Base-by-base conservation (phyloP, 2,329 filamentous ascomycete species). In the Cladorrhinum sp. region DNA sequence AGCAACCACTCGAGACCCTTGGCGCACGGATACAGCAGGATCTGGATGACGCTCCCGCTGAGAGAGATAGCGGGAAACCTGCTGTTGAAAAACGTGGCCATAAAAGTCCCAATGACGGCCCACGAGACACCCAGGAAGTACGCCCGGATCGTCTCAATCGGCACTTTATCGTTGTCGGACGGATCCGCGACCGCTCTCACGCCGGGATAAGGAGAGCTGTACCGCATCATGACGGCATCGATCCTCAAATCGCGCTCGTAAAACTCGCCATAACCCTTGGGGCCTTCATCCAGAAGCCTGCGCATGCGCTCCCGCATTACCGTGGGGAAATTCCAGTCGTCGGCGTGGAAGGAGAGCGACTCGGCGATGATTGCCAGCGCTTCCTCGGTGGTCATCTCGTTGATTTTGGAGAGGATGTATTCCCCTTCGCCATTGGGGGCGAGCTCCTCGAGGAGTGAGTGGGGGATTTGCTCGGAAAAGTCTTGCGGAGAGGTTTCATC, bases 11-110 rank as follows among this genome's bases (percentile, higher is more conserved):
- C 78, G 32, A 81, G 71, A 7, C 75, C 69, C 48, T 77, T 77
- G 4, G 76, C 81, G 20, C 78, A 74, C 0, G 81, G 81, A 18
- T 73, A 81, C 0, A 81, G 72, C 2, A 81, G 69, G 48, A 81
- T 77, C 67, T 81, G 79, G 54, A 77, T 75, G 5, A 78, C 76
- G 8, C 71, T 69, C 6, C 73, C 70, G 55, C 66, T 69, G 6
- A 76, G 62, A 41, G 64, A 64, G 50, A 77, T 77, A 38, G 69
- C 68, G 1, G 76, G 76, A 63, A 77, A 77, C 2, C 75, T 65
- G 25, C 70, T 73, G 65, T 76, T 77, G 63, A 77, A 77, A 48
- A 77, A 77, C 0, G 75, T 76, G 0, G 72, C 69, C 66, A 77
- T 72, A 45, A 76, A 77, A 0, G 73, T 77, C 3, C 73, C 73